Percentiles rank a stretch among this genome's conserved stretches.
Conservation (phyloP, 352 stramenopile species). For the Phytophthora meadii region DNA sequence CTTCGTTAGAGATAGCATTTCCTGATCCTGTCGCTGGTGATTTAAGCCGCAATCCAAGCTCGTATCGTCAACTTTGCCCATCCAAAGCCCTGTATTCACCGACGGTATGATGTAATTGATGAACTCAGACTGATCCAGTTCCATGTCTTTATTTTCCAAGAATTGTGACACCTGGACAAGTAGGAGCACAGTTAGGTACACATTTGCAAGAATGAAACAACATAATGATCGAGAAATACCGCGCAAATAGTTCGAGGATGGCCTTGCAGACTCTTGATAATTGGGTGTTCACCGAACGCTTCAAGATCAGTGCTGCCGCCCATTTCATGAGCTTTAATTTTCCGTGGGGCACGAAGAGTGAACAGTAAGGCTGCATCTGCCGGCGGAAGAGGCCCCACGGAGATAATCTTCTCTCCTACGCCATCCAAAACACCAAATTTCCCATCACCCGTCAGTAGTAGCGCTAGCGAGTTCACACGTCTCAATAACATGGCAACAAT, state of each 20-base stretch:
- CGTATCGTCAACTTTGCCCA: constrained; percentile 30
- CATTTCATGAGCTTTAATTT: constrained; percentile 84
- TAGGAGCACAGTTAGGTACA: not conserved
- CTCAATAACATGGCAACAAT: constrained; percentile 63
- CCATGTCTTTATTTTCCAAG: constrained; percentile 84
- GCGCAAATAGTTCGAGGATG: constrained; percentile 81
- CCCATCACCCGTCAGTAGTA: constrained; percentile 74
- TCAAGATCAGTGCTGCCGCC: constrained; percentile 66
- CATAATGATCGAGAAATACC: constrained; percentile 23
- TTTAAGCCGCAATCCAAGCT: constrained; percentile 7
- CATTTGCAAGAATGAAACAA: not conserved
- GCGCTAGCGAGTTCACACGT: constrained; percentile 63
- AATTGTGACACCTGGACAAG: constrained; percentile 69
- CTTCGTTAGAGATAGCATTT: constrained; percentile 13
- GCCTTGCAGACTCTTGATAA: constrained; percentile 67
- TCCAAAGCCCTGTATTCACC: constrained; percentile 72
- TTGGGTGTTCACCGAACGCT: constrained; percentile 65
- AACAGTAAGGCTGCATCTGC: constrained; percentile 77
- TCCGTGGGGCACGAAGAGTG: constrained; percentile 73
- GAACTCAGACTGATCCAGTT: constrained; percentile 84
- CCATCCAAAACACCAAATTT: constrained; percentile 83
- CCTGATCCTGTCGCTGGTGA: constrained; percentile 15
- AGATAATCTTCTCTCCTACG: constrained; percentile 82
- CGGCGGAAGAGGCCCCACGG: constrained; percentile 68
- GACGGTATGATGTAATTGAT: constrained; percentile 84